A percentile compares a stretch with the other conserved stretches of the same genome.
These are phyloP conservation scores for Colletotrichum noveboracense DNA, from an alignment of 2,329 filamentous ascomycete species.

Conservation along the genomic window DNA sequence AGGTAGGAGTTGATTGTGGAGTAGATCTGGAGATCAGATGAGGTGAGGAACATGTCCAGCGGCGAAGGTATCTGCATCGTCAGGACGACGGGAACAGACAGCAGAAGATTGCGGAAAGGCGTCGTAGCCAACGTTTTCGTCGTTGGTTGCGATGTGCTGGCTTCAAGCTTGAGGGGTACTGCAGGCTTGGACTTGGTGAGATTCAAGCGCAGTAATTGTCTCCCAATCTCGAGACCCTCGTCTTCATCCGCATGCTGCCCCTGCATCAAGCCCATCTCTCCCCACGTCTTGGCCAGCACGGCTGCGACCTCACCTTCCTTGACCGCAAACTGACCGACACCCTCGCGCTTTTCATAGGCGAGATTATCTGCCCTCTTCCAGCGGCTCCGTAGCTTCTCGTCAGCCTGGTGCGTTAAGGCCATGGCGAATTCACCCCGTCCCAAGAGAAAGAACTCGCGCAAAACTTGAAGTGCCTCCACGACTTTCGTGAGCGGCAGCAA, in stretches of 20 bases:
- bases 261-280: conserved; percentile 77
- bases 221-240: conserved; percentile 82
- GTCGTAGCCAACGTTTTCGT: conserved; percentile 48
- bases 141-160: conserved; percentile 31
- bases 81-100: conserved; percentile 77
- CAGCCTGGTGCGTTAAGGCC: conserved; percentile 83
- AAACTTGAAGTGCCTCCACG: conserved; percentile 75
- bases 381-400: conserved; percentile 76
- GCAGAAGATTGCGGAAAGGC: conserved; percentile 80
- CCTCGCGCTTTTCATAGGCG: conserved; percentile 61
- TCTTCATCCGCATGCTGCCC: conserved; percentile 77
- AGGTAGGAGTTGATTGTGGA: conserved; percentile 88
- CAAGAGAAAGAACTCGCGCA: conserved; percentile 87
- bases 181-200: conserved; percentile 55
- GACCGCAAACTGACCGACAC: conserved; percentile 68
- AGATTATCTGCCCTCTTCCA: conserved; percentile 69
- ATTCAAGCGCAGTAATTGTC: conserved; percentile 74
- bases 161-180: conserved; percentile 41
- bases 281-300: conserved; percentile 79
- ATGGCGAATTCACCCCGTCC: conserved; percentile 91
- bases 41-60: conserved; percentile 84
- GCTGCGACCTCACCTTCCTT: conserved; percentile 88
- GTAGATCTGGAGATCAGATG: conserved; percentile 79
- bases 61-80: conserved; percentile 77
- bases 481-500: conserved; percentile 81